A percentile compares a stretch with the other conserved stretches of the same genome.
These are phyloP conservation scores for Puccinia polysora DNA, from an alignment of 1,284 basidiomycete species.

Conservation along the genomic window DNA sequence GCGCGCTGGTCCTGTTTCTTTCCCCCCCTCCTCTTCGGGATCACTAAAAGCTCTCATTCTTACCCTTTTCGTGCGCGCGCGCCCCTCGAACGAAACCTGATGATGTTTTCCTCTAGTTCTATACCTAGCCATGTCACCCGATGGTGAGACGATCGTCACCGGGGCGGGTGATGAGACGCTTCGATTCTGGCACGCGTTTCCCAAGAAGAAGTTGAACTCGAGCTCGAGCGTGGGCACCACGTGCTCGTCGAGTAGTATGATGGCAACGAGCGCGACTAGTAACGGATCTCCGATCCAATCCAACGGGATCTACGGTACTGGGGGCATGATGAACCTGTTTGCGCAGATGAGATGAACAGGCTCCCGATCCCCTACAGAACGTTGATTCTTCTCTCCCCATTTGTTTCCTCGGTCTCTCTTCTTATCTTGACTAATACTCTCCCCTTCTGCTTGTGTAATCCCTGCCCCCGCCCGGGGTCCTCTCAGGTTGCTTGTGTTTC, in stretches of 20 bases:
- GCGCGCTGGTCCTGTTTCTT: no score
- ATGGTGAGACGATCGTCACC: slow-evolving; percentile 94
- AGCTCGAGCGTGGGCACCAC: neutral
- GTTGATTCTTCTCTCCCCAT: no score
- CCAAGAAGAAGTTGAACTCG: slow-evolving; percentile 9
- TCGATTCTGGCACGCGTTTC: slow-evolving; percentile 65
- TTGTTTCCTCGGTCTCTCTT: no score
- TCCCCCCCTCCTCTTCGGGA: slow-evolving; percentile 62
- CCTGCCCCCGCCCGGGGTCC: no score
- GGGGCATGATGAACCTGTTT: slow-evolving; percentile 6
- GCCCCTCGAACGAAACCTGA: no score
- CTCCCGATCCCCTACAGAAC: no score
- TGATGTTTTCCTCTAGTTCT: no score
- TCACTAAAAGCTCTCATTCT: slow-evolving; percentile 50
- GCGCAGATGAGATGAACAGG: slow-evolving; percentile 21
- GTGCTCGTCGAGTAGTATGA: neutral
- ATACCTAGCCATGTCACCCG: slow-evolving; percentile 70
- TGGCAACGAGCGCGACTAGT: neutral
- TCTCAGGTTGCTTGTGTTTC: no score
- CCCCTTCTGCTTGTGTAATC: no score
- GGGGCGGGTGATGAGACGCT: slow-evolving; percentile 97
- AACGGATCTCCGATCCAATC: no score
- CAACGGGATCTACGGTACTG: neutral
- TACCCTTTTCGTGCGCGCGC: slow-evolving; percentile 50
- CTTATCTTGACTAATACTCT: no score